These are phyloP conservation scores for Toxoplasma gondii DNA, from an alignment of 169 alveolate species.

Conservation along the genomic window DNA sequence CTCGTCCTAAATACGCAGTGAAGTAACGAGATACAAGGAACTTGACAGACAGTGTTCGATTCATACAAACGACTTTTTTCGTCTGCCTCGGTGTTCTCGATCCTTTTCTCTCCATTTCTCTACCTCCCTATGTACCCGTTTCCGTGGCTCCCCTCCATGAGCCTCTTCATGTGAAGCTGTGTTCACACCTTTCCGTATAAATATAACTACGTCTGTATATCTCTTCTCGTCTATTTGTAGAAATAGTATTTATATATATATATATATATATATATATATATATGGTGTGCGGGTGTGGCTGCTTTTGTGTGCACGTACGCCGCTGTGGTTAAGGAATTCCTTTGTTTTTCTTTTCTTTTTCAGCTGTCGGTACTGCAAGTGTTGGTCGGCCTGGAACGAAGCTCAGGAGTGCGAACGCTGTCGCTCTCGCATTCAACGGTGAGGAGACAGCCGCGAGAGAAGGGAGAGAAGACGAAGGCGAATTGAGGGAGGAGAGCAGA, in stretches of 20 bases:
- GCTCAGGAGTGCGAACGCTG: conserved; percentile 34
- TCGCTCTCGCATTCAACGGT: conserved; percentile 22
- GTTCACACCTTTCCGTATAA: too few relatives aligned
- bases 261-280: background rate
- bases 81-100: background rate
- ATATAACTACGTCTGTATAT: too few relatives aligned
- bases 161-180: too few relatives aligned
- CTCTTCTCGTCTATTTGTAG: too few relatives aligned
- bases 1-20: too few relatives aligned
- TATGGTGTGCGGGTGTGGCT: too few relatives aligned
- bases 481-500: too few relatives aligned
- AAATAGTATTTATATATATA: too few relatives aligned
- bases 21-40: background rate
- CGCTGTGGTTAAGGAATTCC: background rate
- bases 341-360: background rate
- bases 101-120: background rate
- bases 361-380: conserved; percentile 35
- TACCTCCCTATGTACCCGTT: too few relatives aligned
- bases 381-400: conserved; percentile 45
- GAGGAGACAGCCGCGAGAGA: background rate
- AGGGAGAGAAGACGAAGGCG: background rate
- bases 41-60: too few relatives aligned
- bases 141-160: too few relatives aligned
- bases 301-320: background rate
- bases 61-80: too few relatives aligned